Base-by-base conservation (phyloP, 495 filamentous ascomycete genomes). In the Neurospora tetrasperma region DNA sequence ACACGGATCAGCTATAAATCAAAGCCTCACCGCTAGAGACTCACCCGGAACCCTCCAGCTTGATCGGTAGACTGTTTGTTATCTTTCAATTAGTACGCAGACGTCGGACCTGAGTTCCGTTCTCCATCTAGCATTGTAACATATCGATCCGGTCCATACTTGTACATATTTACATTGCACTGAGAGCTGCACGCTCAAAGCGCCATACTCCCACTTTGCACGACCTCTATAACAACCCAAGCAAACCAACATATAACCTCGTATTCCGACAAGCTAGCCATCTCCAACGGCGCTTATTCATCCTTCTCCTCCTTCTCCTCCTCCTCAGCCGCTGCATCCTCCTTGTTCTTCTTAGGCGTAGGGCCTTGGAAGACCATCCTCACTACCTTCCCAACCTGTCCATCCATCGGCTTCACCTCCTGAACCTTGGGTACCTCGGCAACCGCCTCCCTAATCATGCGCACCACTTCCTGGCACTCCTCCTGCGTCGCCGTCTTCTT, bases 331-430 rank as follows among this genome's bases (percentile, higher is more conserved):
- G 68, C 42, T n/a, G 42, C 40, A 1, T 42, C 20, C 69, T 72
- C 70, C 74, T 43, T 66, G 43, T 39, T 68, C 70, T 73, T 74
- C 74, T 75, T 74, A n/a, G 66, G 40, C 8, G 44, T 42, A 10
- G 76, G 71, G 9, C 82, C 82, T 69, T 85, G 80, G n/a, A 84
- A 72, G 75, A 73, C 81, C 71, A 87, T 20, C 72, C 44, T 78
- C 68, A 82, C 35, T 11, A 74, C 69, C 10, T 72, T 69, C 7
- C 81, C 77, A 5, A 84, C 43, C n/a, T 41, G 7, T 0, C 86
- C 86, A n/a, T 85, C 81, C 73, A 74, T 77, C 48, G 75, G 42
- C 78, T 83, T 83, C 6, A 31, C 69, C 76, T 87, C 83, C 73
- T 71, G 83, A 9, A 78, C 76, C 18, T 82, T 84, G 0, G 79